A percentile compares a stretch with the other conserved stretches of the same genome.
phyloP scores from a whole-genome alignment of 2,329 filamentous ascomycete genomes.

The Ilyonectria sp. region DNA sequence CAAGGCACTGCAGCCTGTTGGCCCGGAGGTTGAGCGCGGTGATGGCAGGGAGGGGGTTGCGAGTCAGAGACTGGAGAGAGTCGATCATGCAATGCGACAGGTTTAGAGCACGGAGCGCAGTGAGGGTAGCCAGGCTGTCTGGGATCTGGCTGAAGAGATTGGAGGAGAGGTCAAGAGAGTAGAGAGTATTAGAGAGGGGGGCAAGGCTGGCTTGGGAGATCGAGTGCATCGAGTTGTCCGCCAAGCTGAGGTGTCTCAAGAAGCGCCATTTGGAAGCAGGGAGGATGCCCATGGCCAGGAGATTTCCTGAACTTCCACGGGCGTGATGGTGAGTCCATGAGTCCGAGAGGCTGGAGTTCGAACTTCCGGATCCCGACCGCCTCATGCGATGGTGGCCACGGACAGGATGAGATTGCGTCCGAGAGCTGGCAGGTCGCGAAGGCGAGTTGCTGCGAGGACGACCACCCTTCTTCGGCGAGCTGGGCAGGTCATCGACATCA shows the following conservation, averaged over 20 bases:
- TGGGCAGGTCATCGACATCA: constrained; percentile 63
- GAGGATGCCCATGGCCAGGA: constrained; percentile 79
- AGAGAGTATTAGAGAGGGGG: constrained; percentile 88
- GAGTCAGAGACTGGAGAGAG: constrained; percentile 87
- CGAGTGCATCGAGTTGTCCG: constrained; percentile 90
- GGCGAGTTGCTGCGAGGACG: constrained; percentile 86
- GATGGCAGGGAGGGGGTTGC: constrained; percentile 91
- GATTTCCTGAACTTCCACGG: constrained; percentile 83
- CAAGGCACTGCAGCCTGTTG: constrained; percentile 89
- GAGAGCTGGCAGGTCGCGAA: constrained; percentile 80
- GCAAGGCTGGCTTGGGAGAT: constrained; percentile 82
- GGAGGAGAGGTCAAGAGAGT: constrained; percentile 91
- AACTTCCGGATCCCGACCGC: constrained; percentile 92
- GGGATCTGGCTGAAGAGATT: constrained; percentile 97
- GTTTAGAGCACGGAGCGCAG: constrained; percentile 91
- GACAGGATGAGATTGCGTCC: constrained; percentile 77
- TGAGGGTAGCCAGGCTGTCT: constrained; percentile 88
- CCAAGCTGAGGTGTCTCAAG: constrained; percentile 89
- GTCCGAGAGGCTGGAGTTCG: constrained; percentile 83
- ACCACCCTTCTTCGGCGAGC: constrained; percentile 60
- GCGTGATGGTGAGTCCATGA: constrained; percentile 71
- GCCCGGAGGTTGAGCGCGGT: constrained; percentile 92
- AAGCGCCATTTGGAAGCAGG: constrained; percentile 95
- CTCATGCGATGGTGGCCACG: constrained; percentile 82
- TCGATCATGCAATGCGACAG: constrained; percentile 98